Base-by-base conservation (phyloP, 768 basidiomycete species). In the Auricularia cornea region DNA sequence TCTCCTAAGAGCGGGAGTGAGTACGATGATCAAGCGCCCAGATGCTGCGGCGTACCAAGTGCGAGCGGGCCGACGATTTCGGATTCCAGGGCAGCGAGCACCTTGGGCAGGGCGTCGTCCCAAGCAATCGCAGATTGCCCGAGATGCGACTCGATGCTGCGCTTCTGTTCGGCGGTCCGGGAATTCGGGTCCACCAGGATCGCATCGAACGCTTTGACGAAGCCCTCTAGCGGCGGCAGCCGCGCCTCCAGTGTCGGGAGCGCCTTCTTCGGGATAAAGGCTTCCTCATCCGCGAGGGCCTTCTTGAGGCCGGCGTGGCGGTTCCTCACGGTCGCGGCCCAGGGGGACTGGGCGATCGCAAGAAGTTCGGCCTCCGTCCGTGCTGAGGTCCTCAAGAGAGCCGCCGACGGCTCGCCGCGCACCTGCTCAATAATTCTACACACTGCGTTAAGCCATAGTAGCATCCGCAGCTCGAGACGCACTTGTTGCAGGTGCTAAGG, bases 51-150 rank as follows among this genome's bases (percentile, higher is more conserved):
- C 81, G 60, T 70, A 88, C 89, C 89, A 28, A 89, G 81, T 14
- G 78, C 72, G 69, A 79, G 89, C 3, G 88, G 88, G 2, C 86
- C 86, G 29, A 82, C 78, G 35, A 89, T 78, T 65, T 87, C 83
- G 63, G 79, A 79, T 72, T 79, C 82, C 62, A 90, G 68, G 60
- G 74, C 74, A 29, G 67, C 70, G 61, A 89, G 67, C 26, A 80
- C 78, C 10, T 77, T 74, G 63, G 77, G 78, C 56, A 89, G 68
- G 48, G 70, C 72, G 0, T 71, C 71, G 65, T 82, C 78, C 88
- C 88, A 90, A 23, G 76, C 77, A n/a, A 73, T 70, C 54, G 74
- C 78, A 26, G 84, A 79, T 20, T 75, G 77, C 61, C 70, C 73
- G 44, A 87, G 82, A 68, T 84, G 89, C 33, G 77, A 79, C 14